A percentile compares a stretch with the other conserved stretches of the same genome.
Evolutionary conservation across 768 basidiomycete genomes (phyloP).

Genomic region (Clavulina sp.): DNA sequence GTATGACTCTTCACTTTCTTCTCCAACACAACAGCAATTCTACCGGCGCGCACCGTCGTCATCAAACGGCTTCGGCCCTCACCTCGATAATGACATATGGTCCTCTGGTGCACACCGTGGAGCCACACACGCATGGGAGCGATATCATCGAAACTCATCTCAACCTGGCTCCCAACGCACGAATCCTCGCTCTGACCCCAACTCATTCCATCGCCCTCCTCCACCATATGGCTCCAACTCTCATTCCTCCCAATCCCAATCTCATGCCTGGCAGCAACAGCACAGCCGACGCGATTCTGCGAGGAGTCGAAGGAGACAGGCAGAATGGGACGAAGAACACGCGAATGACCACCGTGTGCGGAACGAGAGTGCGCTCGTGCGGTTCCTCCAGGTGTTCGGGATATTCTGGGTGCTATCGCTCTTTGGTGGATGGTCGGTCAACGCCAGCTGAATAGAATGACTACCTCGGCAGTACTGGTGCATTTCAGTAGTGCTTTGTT

Average conservation of each 20-base stretch:
- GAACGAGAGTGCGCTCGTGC: conserved; percentile 10
- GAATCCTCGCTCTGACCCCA: background rate
- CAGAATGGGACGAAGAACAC: conserved; percentile 5
- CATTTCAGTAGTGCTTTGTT: background rate
- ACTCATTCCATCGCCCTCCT: conserved; percentile 2
- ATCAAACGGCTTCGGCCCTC: no score
- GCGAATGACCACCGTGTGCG: conserved; percentile 3
- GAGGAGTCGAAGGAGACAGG: background rate
- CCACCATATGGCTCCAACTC: background rate
- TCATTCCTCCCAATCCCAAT: background rate
- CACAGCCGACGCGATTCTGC: background rate
- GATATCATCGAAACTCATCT: background rate
- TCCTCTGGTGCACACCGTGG: conserved; percentile 7
- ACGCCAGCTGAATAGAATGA: background rate
- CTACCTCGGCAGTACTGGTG: background rate
- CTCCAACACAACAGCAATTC: background rate
- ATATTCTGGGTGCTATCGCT: conserved; percentile 8
- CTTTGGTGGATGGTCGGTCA: conserved; percentile 2
- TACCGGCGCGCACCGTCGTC: background rate
- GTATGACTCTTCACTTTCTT: conserved; percentile 8
- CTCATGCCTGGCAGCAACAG: background rate
- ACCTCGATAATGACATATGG: conserved; percentile 1
- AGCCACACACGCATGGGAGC: conserved; percentile 10
- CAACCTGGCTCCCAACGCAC: background rate
- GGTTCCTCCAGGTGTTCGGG: conserved; percentile 10